These are phyloP conservation scores for Epichloe coenophiala DNA, from an alignment of 2,329 filamentous ascomycete species.

Conservation along the genomic window DNA sequence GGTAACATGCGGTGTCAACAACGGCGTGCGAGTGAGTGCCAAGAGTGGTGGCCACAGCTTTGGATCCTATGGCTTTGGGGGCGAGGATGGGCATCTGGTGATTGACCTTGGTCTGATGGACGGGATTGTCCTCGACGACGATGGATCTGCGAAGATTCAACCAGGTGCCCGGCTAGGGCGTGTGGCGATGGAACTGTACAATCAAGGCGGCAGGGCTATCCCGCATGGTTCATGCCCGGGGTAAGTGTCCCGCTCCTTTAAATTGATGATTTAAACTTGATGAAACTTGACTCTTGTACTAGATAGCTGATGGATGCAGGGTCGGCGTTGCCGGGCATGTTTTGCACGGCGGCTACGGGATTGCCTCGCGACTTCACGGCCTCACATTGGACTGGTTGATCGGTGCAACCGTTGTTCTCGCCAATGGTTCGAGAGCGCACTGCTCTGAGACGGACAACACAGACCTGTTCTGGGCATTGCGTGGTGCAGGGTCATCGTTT, in stretches of 20 bases:
- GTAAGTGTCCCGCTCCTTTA: neutral
- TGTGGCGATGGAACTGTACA: constrained; percentile 21
- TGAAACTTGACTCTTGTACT: too few relatives aligned
- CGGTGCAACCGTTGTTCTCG: constrained; percentile 24
- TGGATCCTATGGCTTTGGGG: neutral
- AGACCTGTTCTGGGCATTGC: constrained; percentile 35
- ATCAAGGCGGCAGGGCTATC: constrained; percentile 11
- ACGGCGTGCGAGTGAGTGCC: neutral
- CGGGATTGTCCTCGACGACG: neutral
- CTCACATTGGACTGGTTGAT: constrained; percentile 31
- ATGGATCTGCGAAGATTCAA: neutral
- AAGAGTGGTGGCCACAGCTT: constrained; percentile 1
- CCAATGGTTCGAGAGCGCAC: constrained; percentile 20
- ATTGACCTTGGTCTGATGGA: constrained; percentile 30
- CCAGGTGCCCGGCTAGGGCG: constrained; percentile 17
- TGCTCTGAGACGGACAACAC: constrained; percentile 25
- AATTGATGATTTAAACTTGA: constrained; percentile 10
- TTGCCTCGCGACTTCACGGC: constrained; percentile 39
- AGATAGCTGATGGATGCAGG: constrained; percentile 35
- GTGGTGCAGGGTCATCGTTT: constrained; percentile 32
- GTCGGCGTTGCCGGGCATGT: constrained; percentile 47
- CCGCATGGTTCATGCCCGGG: neutral
- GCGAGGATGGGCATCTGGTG: constrained; percentile 22
- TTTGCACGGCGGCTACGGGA: constrained; percentile 45
- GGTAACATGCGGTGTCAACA: neutral